phyloP scores from a whole-genome alignment of 1,139 yeast genomes.

The Cylindricascospora bacillispora region DNA sequence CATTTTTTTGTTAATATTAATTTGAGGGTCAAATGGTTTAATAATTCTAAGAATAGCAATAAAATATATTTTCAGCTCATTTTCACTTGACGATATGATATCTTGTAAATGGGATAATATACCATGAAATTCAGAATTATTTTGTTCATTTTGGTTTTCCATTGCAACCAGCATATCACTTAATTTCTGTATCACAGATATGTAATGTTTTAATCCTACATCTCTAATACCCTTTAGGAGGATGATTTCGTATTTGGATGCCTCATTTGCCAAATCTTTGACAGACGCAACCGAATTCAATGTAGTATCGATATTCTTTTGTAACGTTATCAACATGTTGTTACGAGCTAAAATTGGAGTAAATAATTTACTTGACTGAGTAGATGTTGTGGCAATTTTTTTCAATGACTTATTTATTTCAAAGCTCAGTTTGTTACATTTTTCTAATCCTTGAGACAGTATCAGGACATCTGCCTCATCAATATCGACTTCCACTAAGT shows the following conservation, averaged over 20 bases:
- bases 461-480: conserved; percentile 84
- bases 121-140: conserved; percentile 28
- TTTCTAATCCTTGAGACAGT: conserved; percentile 56
- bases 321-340: conserved; percentile 41
- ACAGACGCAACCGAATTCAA: conserved; percentile 49
- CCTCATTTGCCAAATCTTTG: conserved; percentile 49
- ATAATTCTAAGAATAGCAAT: conserved; percentile 19
- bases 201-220: conserved; percentile 27
- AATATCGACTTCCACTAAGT: conserved; percentile 33
- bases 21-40: conserved; percentile 31
- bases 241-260: conserved; percentile 39
- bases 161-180: conserved; percentile 29
- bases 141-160: conserved; percentile 15
- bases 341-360: conserved; percentile 62
- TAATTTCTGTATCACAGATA: conserved; percentile 29
- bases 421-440: conserved; percentile 44
- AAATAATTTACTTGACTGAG: conserved; percentile 50
- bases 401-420: conserved; percentile 45
- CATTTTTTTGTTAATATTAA: conserved; percentile 26
- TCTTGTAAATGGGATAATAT: conserved; percentile 26
- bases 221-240: conserved; percentile 24
- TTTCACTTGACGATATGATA: conserved; percentile 25
- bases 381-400: conserved; percentile 44
- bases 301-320: conserved; percentile 49
- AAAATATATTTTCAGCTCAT: conserved; percentile 27